phyloP scores from a whole-genome alignment of 306 rosid species.

The Cicer judaicum region DNA sequence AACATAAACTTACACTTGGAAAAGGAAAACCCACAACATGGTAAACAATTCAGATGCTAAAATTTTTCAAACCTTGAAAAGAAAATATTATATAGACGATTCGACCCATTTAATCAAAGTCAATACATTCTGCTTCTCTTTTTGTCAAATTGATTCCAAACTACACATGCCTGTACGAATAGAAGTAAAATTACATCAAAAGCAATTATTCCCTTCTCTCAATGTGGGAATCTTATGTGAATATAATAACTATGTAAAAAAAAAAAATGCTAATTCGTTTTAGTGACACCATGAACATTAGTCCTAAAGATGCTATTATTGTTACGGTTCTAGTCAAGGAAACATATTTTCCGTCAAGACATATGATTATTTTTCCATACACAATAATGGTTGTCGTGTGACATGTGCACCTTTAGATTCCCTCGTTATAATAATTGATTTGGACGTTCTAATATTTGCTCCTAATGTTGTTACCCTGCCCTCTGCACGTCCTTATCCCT shows the following conservation, averaged over 20 bases:
- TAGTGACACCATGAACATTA: not conserved
- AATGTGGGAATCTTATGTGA: constrained; percentile 35
- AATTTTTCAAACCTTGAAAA: constrained; percentile 14
- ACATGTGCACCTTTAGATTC: constrained; percentile 40
- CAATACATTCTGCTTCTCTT: constrained; percentile 40
- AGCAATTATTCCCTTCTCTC: constrained; percentile 36
- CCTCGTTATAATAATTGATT: constrained; percentile 41
- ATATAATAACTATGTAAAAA: constrained; percentile 26
- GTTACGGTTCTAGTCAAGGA: not conserved
- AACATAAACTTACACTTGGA: constrained; percentile 20
- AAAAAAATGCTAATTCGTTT: constrained; percentile 4
- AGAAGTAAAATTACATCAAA: constrained; percentile 40
- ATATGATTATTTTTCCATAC: not conserved
- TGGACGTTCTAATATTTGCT: constrained; percentile 39
- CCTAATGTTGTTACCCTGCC: constrained; percentile 38
- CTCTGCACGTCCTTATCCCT: constrained; percentile 22
- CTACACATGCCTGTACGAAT: constrained; percentile 1
- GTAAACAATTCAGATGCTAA: constrained; percentile 46
- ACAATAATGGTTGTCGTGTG: constrained; percentile 38
- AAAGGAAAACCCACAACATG: constrained; percentile 39
- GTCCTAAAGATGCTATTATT: constrained; percentile 19
- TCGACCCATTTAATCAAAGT: constrained; percentile 37
- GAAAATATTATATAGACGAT: constrained; percentile 19
- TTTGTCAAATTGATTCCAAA: constrained; percentile 37
- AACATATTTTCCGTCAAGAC: constrained; percentile 13